Percentiles rank a stretch among this genome's conserved stretches.
Evolutionary conservation across 208 protist genomes (phyloP).

Genomic region (Leishmania arabica): DNA sequence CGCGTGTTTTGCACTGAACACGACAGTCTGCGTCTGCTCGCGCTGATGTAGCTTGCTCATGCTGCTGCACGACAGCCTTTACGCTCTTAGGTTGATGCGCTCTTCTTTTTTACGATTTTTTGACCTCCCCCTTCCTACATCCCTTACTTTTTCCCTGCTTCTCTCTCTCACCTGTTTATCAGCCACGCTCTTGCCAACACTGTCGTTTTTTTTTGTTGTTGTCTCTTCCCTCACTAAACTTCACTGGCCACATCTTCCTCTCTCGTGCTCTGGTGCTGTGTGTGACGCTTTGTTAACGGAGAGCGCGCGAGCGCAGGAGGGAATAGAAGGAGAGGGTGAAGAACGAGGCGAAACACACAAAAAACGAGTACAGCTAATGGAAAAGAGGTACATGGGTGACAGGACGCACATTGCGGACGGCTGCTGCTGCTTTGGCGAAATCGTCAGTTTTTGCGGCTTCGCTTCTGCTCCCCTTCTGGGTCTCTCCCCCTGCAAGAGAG

Average conservation of each 20-base stretch:
- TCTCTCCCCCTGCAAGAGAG: background rate
- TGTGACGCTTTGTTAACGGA: background rate
- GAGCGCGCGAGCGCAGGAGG: background rate
- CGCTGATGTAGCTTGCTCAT: background rate
- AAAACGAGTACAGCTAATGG: constrained; percentile 2
- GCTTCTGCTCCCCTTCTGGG: background rate
- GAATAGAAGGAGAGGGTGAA: background rate
- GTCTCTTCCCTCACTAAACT: background rate
- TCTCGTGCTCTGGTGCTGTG: background rate
- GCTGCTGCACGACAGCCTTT: background rate
- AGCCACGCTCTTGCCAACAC: background rate
- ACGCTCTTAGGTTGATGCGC: no score
- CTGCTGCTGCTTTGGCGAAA: background rate
- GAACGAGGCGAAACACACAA: background rate
- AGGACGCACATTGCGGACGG: constrained; percentile 3
- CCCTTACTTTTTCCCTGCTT: background rate
- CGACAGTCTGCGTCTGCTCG: background rate
- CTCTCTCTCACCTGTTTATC: background rate
- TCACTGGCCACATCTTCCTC: background rate
- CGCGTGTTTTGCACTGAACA: background rate
- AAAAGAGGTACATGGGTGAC: background rate
- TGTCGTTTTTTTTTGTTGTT: background rate
- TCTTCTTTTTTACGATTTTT: background rate
- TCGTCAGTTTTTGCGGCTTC: background rate
- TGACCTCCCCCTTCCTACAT: background rate